A percentile compares a stretch with the other conserved stretches of the same genome.
These are phyloP conservation scores for Verticillium nubilum DNA, from an alignment of 2,329 filamentous ascomycete species.

Conservation along the genomic window DNA sequence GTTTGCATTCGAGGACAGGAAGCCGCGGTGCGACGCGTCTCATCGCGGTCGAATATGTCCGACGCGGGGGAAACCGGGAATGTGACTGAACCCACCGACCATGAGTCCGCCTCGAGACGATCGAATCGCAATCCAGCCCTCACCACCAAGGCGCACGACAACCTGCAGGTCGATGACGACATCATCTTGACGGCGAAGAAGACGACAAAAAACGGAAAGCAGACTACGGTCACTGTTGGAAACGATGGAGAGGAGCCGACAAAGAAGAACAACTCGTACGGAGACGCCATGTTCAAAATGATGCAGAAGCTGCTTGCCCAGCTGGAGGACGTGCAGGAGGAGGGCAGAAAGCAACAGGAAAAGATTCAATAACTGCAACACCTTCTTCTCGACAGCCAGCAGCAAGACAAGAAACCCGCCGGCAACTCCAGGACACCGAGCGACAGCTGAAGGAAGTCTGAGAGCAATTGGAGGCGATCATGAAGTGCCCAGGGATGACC, in stretches of 20 bases:
- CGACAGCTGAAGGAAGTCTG: not conserved
- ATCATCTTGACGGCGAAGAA: not conserved
- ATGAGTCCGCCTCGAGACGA: not conserved
- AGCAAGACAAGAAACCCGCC: not conserved
- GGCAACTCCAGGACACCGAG: not conserved
- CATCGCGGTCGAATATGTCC: constrained; percentile 19
- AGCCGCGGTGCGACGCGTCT: constrained; percentile 4
- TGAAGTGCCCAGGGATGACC: not conserved
- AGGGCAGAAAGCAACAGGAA: not conserved
- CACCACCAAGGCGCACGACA: not conserved
- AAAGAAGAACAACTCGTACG: not conserved
- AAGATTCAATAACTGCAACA: not conserved
- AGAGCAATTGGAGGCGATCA: constrained; percentile 10
- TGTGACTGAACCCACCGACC: not conserved
- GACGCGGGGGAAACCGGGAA: not conserved
- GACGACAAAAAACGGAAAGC: not conserved
- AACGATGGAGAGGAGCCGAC: not conserved
- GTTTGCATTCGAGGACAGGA: not conserved
- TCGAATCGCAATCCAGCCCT: not conserved
- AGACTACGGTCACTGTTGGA: not conserved
- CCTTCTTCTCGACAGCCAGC: not conserved
- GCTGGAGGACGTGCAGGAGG: not conserved
- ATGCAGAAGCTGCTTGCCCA: not conserved
- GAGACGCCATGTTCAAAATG: not conserved
- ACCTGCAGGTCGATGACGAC: not conserved